Evolutionary conservation across 768 basidiomycete genomes (phyloP).

Genomic region (Mycena venus): DNA sequence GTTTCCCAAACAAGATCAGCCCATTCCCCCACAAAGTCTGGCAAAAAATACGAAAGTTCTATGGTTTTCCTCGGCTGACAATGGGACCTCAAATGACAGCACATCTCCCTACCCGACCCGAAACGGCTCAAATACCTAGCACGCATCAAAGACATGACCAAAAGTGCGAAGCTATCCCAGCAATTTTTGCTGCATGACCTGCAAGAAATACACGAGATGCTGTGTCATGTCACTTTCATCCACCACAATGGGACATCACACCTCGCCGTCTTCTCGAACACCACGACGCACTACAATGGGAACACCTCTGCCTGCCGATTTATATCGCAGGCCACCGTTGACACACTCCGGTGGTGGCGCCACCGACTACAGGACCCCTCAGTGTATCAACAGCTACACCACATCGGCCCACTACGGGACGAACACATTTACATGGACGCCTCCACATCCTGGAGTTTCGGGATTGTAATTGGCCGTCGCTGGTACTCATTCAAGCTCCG

Average conservation of each 20-base stretch:
- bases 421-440: slow-evolving; percentile 30
- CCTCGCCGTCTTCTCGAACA: slow-evolving; percentile 16
- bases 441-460: slow-evolving; percentile 42
- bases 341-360: neutral
- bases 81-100: slow-evolving; percentile 42
- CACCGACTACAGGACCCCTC: neutral
- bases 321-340: neutral
- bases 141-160: neutral
- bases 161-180: neutral
- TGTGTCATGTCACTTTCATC: slow-evolving; percentile 14
- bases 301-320: neutral
- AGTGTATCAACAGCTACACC: neutral
- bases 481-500: slow-evolving; percentile 35
- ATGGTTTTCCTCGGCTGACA: slow-evolving; percentile 44
- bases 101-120: slow-evolving; percentile 40
- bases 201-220: slow-evolving; percentile 4
- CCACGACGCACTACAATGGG: neutral
- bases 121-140: slow-evolving; percentile 43
- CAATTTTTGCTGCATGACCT: neutral
- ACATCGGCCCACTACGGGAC: neutral
- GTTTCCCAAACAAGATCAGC: neutral
- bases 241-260: neutral
- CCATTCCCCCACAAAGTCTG: slow-evolving; percentile 25
- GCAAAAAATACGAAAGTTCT: slow-evolving; percentile 27
- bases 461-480: slow-evolving; percentile 25